These are phyloP conservation scores for Entonaema liquescens DNA, from an alignment of 495 filamentous ascomycete species.

Conservation along the genomic window DNA sequence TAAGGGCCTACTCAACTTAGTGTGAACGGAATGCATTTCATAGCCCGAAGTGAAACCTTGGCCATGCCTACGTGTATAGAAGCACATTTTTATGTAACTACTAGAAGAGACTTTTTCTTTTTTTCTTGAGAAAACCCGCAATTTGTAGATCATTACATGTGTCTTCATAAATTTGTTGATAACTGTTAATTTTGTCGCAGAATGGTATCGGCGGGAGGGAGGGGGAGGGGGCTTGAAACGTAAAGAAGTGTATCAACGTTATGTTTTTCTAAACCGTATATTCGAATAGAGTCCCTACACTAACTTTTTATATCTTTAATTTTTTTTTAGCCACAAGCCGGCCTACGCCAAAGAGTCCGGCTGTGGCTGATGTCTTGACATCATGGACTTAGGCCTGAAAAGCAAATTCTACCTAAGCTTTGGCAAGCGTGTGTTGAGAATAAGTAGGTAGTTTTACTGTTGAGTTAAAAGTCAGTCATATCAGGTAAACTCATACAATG, in stretches of 20 bases:
- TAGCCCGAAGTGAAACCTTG: neutral
- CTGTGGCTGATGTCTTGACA: conserved; percentile 46
- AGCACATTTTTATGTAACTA: neutral
- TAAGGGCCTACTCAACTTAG: conserved; percentile 1
- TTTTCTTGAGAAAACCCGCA: neutral
- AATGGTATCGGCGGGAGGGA: too few species aligned
- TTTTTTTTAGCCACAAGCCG: conserved; percentile 13
- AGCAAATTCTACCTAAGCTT: neutral
- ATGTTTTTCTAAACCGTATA: neutral
- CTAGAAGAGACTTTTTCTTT: too few species aligned
- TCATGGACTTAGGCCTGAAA: conserved; percentile 41
- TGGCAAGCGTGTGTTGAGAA: neutral
- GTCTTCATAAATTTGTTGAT: neutral
- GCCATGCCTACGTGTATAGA: neutral
- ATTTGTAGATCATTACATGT: neutral
- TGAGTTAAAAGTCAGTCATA: neutral
- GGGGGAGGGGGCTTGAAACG: neutral
- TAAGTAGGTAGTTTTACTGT: neutral
- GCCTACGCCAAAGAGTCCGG: conserved; percentile 1
- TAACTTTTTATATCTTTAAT: conserved; percentile 12
- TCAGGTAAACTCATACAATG: conserved; percentile 29
- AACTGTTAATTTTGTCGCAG: neutral
- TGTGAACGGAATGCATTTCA: neutral
- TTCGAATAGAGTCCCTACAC: neutral
- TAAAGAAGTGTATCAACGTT: neutral